phyloP scores from a whole-genome alignment of 2,329 filamentous ascomycete species.

The Exophiala mesophila region DNA sequence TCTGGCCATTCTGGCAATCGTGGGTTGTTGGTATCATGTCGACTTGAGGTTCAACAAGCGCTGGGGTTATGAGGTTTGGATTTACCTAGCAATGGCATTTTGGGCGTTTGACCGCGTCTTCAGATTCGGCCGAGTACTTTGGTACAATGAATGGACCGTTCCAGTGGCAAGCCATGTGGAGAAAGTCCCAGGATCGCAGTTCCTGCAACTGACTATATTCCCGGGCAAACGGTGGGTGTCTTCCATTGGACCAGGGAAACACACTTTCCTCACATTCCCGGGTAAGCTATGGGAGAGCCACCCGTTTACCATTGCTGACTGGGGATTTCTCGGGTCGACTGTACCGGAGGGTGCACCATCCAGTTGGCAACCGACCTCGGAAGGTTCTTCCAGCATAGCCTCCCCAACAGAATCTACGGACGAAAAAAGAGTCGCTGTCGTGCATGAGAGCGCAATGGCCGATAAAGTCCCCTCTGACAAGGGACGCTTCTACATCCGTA shows the following conservation, averaged over 20 bases:
- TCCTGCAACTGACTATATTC: conserved; percentile 6
- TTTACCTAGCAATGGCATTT: conserved; percentile 40
- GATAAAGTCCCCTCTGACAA: neutral
- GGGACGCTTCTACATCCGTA: conserved; percentile 8
- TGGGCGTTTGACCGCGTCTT: conserved; percentile 46
- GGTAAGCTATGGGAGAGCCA: conserved; percentile 17
- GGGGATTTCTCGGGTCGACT: conserved; percentile 6
- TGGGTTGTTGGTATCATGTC: conserved; percentile 36
- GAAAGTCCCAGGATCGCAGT: conserved; percentile 36
- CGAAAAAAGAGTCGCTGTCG: neutral
- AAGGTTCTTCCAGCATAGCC: neutral
- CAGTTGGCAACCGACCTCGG: neutral
- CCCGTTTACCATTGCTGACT: conserved; percentile 17
- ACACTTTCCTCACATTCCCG: conserved; percentile 18
- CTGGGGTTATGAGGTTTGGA: conserved; percentile 48
- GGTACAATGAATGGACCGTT: conserved; percentile 35
- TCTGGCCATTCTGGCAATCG: conserved; percentile 30
- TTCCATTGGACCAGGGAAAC: conserved; percentile 3
- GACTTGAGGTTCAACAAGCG: conserved; percentile 36
- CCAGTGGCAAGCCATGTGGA: conserved; percentile 35
- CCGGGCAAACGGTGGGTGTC: conserved; percentile 28
- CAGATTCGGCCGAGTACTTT: conserved; percentile 39
- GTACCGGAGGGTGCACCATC: neutral
- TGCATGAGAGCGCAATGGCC: neutral
- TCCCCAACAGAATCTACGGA: neutral